Conservation (phyloP, 1,284 basidiomycete genomes). For the Cryptococcus sp. region DNA sequence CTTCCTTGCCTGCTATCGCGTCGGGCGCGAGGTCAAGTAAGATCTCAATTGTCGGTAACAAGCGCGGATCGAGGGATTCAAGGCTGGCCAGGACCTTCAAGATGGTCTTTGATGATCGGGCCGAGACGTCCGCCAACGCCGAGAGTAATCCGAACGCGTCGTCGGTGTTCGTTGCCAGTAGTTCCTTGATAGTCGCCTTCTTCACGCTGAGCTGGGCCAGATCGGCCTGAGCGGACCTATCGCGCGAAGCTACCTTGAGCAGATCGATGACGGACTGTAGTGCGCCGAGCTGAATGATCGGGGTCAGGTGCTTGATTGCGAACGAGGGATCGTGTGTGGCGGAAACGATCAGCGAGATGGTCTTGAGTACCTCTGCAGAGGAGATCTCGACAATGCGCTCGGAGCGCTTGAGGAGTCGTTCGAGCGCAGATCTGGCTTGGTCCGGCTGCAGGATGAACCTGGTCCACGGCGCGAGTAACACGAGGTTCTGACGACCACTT, state of each 20-base stretch:
- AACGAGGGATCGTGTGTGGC: constrained; percentile 15
- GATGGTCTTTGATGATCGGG: constrained; percentile 14
- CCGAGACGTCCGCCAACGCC: constrained; percentile 13
- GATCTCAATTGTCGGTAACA: constrained; percentile 21
- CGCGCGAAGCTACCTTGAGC: constrained; percentile 1
- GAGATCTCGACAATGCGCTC: background rate
- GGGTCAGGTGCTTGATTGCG: constrained; percentile 18
- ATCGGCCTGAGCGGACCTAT: background rate
- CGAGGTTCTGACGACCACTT: constrained; percentile 6
- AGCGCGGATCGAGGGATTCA: constrained; percentile 17
- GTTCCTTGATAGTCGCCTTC: constrained; percentile 16
- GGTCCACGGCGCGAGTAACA: background rate
- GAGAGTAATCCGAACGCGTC: constrained; percentile 22
- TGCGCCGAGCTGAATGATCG: constrained; percentile 4
- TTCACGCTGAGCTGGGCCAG: constrained; percentile 13
- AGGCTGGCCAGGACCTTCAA: constrained; percentile 10
- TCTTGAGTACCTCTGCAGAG: background rate
- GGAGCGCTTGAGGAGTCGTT: background rate
- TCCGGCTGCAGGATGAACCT: background rate
- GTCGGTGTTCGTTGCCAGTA: constrained; percentile 13
- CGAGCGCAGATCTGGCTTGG: background rate
- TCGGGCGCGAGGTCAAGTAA: constrained; percentile 11
- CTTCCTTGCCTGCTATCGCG: background rate
- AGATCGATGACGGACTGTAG: constrained; percentile 6
- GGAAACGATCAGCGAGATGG: constrained; percentile 17